These are phyloP conservation scores for Yarrowia porcina DNA, from an alignment of 805 yeast genomes.

Conservation along the genomic window DNA sequence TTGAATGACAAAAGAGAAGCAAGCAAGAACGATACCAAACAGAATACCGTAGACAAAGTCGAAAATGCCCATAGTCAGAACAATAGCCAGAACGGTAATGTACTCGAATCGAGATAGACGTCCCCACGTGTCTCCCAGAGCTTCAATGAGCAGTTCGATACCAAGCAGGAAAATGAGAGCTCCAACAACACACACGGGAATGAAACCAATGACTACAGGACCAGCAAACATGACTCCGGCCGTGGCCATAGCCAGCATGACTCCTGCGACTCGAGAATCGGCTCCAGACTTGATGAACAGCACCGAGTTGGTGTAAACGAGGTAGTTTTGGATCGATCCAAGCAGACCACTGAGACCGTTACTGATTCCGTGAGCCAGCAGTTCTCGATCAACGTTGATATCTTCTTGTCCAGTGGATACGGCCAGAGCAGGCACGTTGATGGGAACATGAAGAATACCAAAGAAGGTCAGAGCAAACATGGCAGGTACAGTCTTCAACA, in stretches of 20 bases:
- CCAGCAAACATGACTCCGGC: slow-evolving; percentile 79
- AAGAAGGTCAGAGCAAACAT: slow-evolving; percentile 95
- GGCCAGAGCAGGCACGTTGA: slow-evolving; percentile 95
- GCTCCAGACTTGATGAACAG: slow-evolving; percentile 94
- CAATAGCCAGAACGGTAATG: slow-evolving; percentile 76
- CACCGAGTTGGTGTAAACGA: slow-evolving; percentile 92
- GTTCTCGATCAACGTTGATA: slow-evolving; percentile 86
- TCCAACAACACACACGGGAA: slow-evolving; percentile 96
- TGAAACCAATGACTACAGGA: slow-evolving; percentile 86
- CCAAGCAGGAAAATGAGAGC: slow-evolving; percentile 87
- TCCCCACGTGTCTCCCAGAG: slow-evolving; percentile 79
- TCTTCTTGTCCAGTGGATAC: slow-evolving; percentile 76
- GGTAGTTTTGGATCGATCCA: slow-evolving; percentile 90
- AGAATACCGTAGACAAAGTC: slow-evolving; percentile 93
- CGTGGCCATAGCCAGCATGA: slow-evolving; percentile 82
- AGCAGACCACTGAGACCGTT: slow-evolving; percentile 76
- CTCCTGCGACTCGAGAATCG: slow-evolving; percentile 81
- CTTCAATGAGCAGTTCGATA: slow-evolving; percentile 82
- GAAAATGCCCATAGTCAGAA: slow-evolving; percentile 91
- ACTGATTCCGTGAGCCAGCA: slow-evolving; percentile 92
- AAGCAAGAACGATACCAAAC: slow-evolving; percentile 86
- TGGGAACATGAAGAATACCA: slow-evolving; percentile 94
- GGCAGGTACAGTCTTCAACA: slow-evolving; percentile 73
- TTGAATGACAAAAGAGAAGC: slow-evolving; percentile 90
- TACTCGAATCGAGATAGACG: slow-evolving; percentile 75